Percentiles rank a stretch among this genome's conserved stretches.
Conservation (phyloP, 2,329 filamentous ascomycete species). For the Graphilbum fragrans region DNA sequence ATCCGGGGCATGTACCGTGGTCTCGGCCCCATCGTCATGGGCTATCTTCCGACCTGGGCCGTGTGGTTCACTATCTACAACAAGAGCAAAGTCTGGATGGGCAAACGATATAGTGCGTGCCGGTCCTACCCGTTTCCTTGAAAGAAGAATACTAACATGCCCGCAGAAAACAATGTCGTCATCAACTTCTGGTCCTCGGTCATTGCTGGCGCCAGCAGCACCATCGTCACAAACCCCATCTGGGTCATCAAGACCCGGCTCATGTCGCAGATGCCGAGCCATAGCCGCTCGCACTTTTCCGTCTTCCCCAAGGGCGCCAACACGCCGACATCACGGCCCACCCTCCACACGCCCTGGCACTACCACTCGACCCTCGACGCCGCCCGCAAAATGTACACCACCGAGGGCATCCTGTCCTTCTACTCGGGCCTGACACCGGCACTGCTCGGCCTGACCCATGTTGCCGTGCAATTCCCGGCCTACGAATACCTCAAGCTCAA, state of each 20-base stretch:
- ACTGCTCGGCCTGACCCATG: constrained; percentile 81
- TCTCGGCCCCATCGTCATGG: constrained; percentile 84
- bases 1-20: constrained; percentile 86
- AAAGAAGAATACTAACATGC: too few relatives aligned
- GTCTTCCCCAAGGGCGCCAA: constrained; percentile 35
- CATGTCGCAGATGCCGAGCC: constrained; percentile 69
- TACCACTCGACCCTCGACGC: constrained; percentile 85
- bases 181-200: constrained; percentile 85
- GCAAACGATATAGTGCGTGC: constrained; percentile 50
- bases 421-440: constrained; percentile 92
- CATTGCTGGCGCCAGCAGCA: constrained; percentile 83
- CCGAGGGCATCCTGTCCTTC: constrained; percentile 80
- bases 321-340: constrained; percentile 42
- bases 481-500: constrained; percentile 88
- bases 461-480: constrained; percentile 91
- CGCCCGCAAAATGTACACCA: constrained; percentile 87
- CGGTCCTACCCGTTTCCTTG: not conserved
- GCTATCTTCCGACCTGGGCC: constrained; percentile 95
- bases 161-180: constrained; percentile 58
- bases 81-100: constrained; percentile 65
- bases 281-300: constrained; percentile 32
- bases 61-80: constrained; percentile 98
- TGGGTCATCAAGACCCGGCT: constrained; percentile 98
- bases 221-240: constrained; percentile 89
- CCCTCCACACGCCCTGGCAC: constrained; percentile 66